Evolutionary conservation across 2,329 filamentous ascomycete species (phyloP).

Genomic region (Tolypocladium endophyticum): DNA sequence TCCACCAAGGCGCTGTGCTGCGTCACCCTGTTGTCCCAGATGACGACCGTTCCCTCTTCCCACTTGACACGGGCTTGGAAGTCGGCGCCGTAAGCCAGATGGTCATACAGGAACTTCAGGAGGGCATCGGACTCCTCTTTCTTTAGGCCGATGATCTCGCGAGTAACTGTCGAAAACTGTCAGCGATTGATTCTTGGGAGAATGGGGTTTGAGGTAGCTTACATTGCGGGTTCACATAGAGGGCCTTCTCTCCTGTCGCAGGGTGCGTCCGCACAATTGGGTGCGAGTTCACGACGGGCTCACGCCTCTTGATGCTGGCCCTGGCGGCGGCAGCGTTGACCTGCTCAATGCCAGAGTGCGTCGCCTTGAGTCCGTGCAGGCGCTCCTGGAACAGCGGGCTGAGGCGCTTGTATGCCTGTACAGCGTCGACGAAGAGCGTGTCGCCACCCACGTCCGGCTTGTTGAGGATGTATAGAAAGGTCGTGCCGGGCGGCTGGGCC

Average conservation of each 20-base stretch:
- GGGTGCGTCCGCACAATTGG: slow-evolving; percentile 76
- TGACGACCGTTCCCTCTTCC: slow-evolving; percentile 69
- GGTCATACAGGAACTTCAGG: slow-evolving; percentile 58
- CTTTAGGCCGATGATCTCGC: slow-evolving; percentile 71
- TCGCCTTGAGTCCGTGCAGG: slow-evolving; percentile 68
- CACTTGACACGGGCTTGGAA: slow-evolving; percentile 65
- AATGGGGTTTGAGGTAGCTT: slow-evolving; percentile 19
- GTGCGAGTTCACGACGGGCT: slow-evolving; percentile 64
- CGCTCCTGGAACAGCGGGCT: slow-evolving; percentile 70
- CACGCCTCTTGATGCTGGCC: slow-evolving; percentile 62
- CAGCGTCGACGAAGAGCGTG: slow-evolving; percentile 72
- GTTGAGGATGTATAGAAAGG: slow-evolving; percentile 82
- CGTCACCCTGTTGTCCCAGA: slow-evolving; percentile 79
- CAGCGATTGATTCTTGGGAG: neutral
- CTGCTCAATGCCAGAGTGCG: slow-evolving; percentile 77
- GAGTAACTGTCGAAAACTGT: slow-evolving; percentile 47
- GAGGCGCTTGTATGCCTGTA: slow-evolving; percentile 70
- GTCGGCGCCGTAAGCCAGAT: slow-evolving; percentile 47
- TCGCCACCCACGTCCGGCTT: slow-evolving; percentile 71
- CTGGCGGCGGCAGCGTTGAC: slow-evolving; percentile 55
- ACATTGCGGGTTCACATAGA: slow-evolving; percentile 80
- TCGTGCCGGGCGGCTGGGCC: slow-evolving; percentile 78
- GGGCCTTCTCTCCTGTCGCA: slow-evolving; percentile 70
- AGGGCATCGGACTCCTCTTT: slow-evolving; percentile 75
- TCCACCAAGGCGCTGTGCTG: slow-evolving; percentile 71